Conservation (phyloP, 345 rosid species). For the Salix koriyanagi region DNA sequence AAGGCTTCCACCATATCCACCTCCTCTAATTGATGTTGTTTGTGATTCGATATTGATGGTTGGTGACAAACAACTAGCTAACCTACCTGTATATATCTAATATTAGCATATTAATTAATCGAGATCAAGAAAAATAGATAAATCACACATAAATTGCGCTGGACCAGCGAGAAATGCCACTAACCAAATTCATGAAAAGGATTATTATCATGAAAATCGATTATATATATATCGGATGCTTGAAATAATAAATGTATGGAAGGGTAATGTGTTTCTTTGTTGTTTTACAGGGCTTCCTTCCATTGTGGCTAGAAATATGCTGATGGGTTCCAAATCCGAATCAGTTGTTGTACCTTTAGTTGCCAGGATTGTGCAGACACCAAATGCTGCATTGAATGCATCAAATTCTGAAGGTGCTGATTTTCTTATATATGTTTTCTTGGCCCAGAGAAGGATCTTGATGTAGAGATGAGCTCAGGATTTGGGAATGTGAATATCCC, state of each 20-base stretch:
- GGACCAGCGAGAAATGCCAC: neutral
- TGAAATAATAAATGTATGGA: neutral
- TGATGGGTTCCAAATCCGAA: slow-evolving; percentile 63
- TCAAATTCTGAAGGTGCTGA: slow-evolving; percentile 95
- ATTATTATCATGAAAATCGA: too few species aligned
- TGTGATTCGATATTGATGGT: neutral
- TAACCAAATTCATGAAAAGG: too few species aligned
- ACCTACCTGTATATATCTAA: neutral
- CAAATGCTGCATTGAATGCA: slow-evolving; percentile 57
- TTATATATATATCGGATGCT: neutral
- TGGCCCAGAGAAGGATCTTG: slow-evolving; percentile 32
- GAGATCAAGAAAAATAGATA: neutral
- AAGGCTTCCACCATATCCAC: neutral
- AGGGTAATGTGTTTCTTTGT: slow-evolving; percentile 3
- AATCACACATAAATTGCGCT: neutral
- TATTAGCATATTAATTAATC: neutral
- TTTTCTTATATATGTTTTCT: slow-evolving; percentile 54
- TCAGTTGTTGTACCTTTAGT: slow-evolving; percentile 81
- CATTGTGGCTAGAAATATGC: slow-evolving; percentile 81
- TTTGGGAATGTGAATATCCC: slow-evolving; percentile 59
- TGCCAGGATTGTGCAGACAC: slow-evolving; percentile 64
- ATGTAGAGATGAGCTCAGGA: slow-evolving; percentile 36
- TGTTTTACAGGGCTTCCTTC: slow-evolving; percentile 69
- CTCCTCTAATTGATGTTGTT: neutral
- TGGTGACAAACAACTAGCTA: slow-evolving; percentile 1